phyloP scores from a whole-genome alignment of 306 rosid species.

The Herpetospermum pedunculosum region DNA sequence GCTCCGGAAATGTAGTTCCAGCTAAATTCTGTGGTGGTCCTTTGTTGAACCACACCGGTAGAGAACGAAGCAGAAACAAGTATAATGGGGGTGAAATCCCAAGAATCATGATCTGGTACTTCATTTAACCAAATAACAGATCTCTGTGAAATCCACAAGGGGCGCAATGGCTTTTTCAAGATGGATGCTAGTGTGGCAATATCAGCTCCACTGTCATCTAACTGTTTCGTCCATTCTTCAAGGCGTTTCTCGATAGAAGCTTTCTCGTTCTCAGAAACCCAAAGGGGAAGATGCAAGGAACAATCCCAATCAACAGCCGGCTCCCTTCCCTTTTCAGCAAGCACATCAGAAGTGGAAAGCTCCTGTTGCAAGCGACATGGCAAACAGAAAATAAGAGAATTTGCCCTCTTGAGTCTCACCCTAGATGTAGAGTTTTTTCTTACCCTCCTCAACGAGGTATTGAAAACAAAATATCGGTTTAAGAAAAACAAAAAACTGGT shows the following conservation, averaged over 20 bases:
- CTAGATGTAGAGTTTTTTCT: background rate
- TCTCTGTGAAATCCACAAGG: slow-evolving; percentile 86
- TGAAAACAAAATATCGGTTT: too few relatives aligned
- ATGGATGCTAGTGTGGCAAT: slow-evolving; percentile 46
- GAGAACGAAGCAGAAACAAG: slow-evolving; percentile 70
- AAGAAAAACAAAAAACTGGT: background rate
- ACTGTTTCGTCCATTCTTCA: slow-evolving; percentile 62
- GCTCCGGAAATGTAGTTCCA: slow-evolving; percentile 92
- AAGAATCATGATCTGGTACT: slow-evolving; percentile 81
- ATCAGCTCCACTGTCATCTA: slow-evolving; percentile 66
- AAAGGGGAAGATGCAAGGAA: slow-evolving; percentile 81
- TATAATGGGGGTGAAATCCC: slow-evolving; percentile 91
- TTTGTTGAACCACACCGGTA: slow-evolving; percentile 29
- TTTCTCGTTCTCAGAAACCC: slow-evolving; percentile 72
- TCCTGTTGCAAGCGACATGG: slow-evolving; percentile 24
- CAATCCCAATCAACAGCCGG: slow-evolving; percentile 55
- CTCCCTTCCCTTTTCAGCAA: slow-evolving; percentile 3
- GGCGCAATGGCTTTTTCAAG: slow-evolving; percentile 75
- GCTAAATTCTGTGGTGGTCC: slow-evolving; percentile 67
- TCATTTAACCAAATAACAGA: slow-evolving; percentile 85
- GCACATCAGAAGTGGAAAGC: slow-evolving; percentile 15
- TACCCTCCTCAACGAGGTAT: too few relatives aligned
- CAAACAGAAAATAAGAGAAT: background rate
- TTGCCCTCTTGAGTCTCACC: background rate
- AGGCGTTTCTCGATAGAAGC: slow-evolving; percentile 52